Evolutionary conservation across 345 rosid species (phyloP).

Genomic region (Nephelium lappaceum): DNA sequence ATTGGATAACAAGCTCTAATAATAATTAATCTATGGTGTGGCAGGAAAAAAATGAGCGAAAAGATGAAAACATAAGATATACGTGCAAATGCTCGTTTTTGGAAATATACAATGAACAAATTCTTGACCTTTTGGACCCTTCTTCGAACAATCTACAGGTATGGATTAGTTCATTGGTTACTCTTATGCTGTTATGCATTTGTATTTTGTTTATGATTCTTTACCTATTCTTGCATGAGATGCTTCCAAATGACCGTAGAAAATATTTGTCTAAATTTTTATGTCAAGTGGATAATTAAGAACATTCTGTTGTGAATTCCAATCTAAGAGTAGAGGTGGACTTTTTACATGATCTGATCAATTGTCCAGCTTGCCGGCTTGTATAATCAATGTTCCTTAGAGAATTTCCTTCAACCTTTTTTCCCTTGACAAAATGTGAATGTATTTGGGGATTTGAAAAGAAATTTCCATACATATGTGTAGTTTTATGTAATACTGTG

Average conservation of each 20-base stretch:
- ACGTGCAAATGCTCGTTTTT: constrained; percentile 92
- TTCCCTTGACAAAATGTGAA: background rate
- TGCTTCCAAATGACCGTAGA: background rate
- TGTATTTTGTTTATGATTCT: background rate
- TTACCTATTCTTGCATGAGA: background rate
- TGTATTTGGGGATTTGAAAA: background rate
- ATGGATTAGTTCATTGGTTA: constrained; percentile 9
- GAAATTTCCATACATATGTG: background rate
- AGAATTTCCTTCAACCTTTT: background rate
- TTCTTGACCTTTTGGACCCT: constrained; percentile 94
- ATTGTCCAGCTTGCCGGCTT: background rate
- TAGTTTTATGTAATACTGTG: background rate
- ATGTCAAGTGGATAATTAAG: background rate
- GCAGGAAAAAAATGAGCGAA: constrained; percentile 88
- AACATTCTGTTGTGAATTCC: background rate
- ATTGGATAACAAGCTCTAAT: constrained; percentile 8
- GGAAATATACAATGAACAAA: constrained; percentile 98
- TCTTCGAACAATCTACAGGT: constrained; percentile 89
- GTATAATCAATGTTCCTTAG: background rate
- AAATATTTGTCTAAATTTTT: background rate
- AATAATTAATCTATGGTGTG: constrained; percentile 20
- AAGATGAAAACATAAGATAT: constrained; percentile 78
- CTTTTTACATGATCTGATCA: background rate
- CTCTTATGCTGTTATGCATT: no score
- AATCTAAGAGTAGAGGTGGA: background rate